Conservation (phyloP, 495 filamentous ascomycete species). For the Tuber aestivum region DNA sequence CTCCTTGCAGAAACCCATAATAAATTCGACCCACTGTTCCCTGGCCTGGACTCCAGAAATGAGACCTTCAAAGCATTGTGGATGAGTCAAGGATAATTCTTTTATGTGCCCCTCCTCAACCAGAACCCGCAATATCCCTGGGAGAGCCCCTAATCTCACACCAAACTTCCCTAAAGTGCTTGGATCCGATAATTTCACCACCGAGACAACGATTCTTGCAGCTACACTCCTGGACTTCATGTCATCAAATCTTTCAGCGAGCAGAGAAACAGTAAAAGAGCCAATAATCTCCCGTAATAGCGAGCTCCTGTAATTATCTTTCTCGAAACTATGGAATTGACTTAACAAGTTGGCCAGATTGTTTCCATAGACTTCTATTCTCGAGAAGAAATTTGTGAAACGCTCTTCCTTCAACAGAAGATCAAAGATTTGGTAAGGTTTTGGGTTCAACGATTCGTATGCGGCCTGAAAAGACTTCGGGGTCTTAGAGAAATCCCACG, state of each 20-base stretch:
- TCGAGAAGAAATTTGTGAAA: constrained; percentile 10
- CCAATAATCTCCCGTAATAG: constrained; percentile 3
- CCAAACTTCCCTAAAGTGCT: background rate
- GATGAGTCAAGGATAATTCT: background rate
- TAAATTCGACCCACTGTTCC: background rate
- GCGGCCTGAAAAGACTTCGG: constrained; percentile 7
- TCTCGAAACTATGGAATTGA: background rate
- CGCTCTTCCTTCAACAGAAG: constrained; percentile 7
- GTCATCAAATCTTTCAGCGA: background rate
- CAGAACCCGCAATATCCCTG: constrained; percentile 7
- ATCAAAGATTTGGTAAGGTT: constrained; percentile 19
- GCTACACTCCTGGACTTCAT: background rate
- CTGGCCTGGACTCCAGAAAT: no score
- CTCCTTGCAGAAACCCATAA: background rate
- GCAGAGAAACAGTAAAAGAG: constrained; percentile 14
- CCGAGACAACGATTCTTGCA: background rate
- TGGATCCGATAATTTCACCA: constrained; percentile 6
- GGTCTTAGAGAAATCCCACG: no score
- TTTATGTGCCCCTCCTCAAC: background rate
- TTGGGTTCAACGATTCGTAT: constrained; percentile 5
- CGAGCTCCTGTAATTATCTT: background rate
- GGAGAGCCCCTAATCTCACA: constrained; percentile 9
- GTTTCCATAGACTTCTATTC: constrained; percentile 7
- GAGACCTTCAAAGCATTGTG: no score
- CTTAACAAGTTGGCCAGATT: background rate